phyloP scores from a whole-genome alignment of 306 rosid species.

The Castanea sativa region DNA sequence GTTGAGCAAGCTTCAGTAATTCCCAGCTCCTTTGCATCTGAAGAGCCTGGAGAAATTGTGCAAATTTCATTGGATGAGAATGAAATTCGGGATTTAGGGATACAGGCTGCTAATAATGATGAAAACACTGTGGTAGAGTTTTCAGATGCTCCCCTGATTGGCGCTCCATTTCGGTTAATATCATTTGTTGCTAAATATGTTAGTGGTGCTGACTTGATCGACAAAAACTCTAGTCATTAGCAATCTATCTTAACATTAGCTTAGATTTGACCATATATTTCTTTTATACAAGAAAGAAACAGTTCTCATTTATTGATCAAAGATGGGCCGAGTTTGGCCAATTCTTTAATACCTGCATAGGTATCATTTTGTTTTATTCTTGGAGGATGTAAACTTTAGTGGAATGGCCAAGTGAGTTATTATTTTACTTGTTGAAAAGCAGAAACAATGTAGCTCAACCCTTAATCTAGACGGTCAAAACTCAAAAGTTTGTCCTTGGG shows the following conservation, averaged over 20 bases:
- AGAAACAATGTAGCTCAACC: no score
- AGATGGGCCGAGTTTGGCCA: constrained; percentile 37
- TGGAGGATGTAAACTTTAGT: constrained; percentile 10
- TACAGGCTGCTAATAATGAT: constrained; percentile 34
- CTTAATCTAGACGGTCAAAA: no score
- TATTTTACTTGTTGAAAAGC: no score
- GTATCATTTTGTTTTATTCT: constrained; percentile 13
- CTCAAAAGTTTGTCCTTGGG: no score
- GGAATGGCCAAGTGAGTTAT: neutral
- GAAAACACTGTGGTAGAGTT: constrained; percentile 44
- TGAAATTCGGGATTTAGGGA: constrained; percentile 37
- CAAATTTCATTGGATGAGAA: constrained; percentile 61
- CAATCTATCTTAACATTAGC: neutral
- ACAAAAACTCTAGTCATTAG: constrained; percentile 38
- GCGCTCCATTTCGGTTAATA: constrained; percentile 86
- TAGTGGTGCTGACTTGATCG: constrained; percentile 86
- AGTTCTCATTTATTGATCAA: constrained; percentile 2
- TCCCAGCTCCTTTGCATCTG: constrained; percentile 27
- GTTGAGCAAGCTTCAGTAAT: constrained; percentile 17
- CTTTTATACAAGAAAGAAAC: constrained; percentile 25
- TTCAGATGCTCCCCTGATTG: constrained; percentile 82
- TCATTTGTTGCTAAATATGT: constrained; percentile 85
- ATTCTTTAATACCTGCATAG: neutral
- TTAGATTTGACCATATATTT: neutral
- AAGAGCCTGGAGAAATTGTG: constrained; percentile 60